Evolutionary conservation across 192 early-diverging fungal species (phyloP).

Genomic region (Backusella parvicylindrica): DNA sequence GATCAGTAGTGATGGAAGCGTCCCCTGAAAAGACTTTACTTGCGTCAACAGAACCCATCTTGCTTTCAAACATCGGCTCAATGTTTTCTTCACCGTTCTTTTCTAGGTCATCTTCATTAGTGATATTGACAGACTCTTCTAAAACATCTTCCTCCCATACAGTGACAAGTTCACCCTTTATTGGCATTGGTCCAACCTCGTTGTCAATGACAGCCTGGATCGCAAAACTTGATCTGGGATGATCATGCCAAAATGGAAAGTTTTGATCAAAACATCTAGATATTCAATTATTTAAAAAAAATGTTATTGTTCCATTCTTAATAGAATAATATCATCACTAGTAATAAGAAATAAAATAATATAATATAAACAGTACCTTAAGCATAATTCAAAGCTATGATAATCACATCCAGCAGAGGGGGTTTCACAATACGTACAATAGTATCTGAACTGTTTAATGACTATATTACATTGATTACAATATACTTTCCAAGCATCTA

Average conservation of each 20-base stretch:
- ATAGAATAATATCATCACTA: not conserved
- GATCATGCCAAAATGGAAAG: constrained; percentile 69
- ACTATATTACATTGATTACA: constrained; percentile 80
- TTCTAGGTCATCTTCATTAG: not conserved
- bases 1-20: constrained; percentile 42
- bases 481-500: constrained; percentile 56
- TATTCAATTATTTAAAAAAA: not conserved
- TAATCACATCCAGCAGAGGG: constrained; percentile 61
- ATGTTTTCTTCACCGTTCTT: not conserved
- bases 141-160: constrained; percentile 58
- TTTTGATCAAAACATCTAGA: constrained; percentile 64
- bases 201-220: constrained; percentile 60
- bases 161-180: constrained; percentile 55
- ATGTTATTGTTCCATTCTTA: too few relatives aligned
- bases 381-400: constrained; percentile 72
- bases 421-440: constrained; percentile 80
- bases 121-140: constrained; percentile 23
- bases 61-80: not conserved
- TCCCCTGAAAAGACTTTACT: constrained; percentile 28
- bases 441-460: constrained; percentile 80
- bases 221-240: constrained; percentile 80
- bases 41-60: not conserved
- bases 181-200: constrained; percentile 45
- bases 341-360: not conserved
- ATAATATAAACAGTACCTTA: constrained; percentile 25